Evolutionary conservation across 1,139 yeast species (phyloP), one percentile per base, ranked within the genome.

Genomic region (Lodderomyces jiufengensis): DNA sequence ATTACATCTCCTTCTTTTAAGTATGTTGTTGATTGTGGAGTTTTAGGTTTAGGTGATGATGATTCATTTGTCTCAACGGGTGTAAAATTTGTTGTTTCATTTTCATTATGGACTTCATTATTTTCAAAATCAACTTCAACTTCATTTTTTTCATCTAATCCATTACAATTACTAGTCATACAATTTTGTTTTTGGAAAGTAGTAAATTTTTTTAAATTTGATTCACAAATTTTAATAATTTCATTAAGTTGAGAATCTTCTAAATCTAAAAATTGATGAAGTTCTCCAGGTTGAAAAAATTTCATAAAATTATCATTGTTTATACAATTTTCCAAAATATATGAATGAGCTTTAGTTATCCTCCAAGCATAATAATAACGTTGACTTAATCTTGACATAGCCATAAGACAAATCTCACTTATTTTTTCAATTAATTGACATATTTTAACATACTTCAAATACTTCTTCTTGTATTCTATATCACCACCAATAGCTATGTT

Each of bases 331-430:
- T 48, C 50, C 21, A 63, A 40, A 12, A 66, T 36, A 33, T 51
- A 63, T 5, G 52, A 47, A 34, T 65, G 66, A 2, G 66, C 62
- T 41, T 64, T 68, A 9, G 63, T 52, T 2, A 65, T 52, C 45
- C 69, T 56, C 75, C 75, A 69, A 1, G 75, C 72, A 48, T 62
- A 65, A 44, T 65, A 69, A 43, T 69, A 69, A 35, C 72, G 47
- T 32, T 54, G 57, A 39, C 69, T 63, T 27, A 61, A 50, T 26
- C 54, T 50, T 3, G 63, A 51, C 41, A 64, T 38, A 0, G 60
- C 54, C 1, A 51, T 47, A 22, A 61, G 45, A 25, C 54, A 47
- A 39, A 47, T 50, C 25, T 52, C 54, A n/a, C 46, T 33, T 10
- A 55, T 36, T 29, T 43, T 48, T 34, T 55, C 57, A 32, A 49